Evolutionary conservation across 1,139 yeast species (phyloP).

Genomic region (Scheffersomyces titani): DNA sequence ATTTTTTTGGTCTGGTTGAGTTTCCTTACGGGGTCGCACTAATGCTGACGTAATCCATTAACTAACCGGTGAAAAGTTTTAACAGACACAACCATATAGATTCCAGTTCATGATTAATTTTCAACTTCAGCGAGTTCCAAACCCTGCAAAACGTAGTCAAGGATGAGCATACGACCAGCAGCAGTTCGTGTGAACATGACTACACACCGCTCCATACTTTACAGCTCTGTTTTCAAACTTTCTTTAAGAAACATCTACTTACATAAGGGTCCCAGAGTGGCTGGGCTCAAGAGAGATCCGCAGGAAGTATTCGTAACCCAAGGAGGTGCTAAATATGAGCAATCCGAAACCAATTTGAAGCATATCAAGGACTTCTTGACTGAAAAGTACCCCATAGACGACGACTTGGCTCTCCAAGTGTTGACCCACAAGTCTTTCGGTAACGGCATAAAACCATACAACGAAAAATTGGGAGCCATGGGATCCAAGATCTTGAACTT

Average conservation of each 20-base stretch:
- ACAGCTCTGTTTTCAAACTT: background rate
- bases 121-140: background rate
- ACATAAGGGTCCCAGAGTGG: slow-evolving; percentile 63
- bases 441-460: slow-evolving; percentile 85
- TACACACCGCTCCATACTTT: background rate
- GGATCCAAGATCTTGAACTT: slow-evolving; percentile 76
- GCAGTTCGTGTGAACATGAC: background rate
- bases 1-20: background rate
- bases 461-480: slow-evolving; percentile 76
- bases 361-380: slow-evolving; percentile 50
- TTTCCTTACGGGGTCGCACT: background rate
- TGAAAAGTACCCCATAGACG: slow-evolving; percentile 46
- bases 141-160: background rate
- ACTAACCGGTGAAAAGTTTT: slow-evolving; percentile 2
- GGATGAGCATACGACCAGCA: slow-evolving; percentile 4
- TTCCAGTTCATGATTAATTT: too few species aligned
- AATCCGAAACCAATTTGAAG: slow-evolving; percentile 47
- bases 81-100: background rate
- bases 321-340: slow-evolving; percentile 62
- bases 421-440: slow-evolving; percentile 93
- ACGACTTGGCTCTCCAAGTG: slow-evolving; percentile 68
- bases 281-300: slow-evolving; percentile 80
- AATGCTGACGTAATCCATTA: slow-evolving; percentile 4
- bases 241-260: slow-evolving; percentile 24
- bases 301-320: slow-evolving; percentile 58